phyloP scores from a whole-genome alignment of 768 basidiomycete genomes.

The Amanita rubescens region DNA sequence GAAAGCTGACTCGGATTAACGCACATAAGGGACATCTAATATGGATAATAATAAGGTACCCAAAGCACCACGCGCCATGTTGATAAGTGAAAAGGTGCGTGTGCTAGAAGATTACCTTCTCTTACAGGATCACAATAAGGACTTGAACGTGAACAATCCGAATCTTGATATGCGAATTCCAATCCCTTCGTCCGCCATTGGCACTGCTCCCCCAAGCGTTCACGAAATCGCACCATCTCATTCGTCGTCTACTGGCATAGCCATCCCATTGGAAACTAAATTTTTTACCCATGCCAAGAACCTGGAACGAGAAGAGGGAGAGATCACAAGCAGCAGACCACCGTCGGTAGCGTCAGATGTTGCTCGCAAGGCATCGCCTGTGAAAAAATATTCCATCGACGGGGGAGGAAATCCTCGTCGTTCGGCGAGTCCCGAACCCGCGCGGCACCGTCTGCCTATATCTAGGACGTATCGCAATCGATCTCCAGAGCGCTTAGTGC shows the following conservation, averaged over 20 bases:
- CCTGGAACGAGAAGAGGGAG: slow-evolving; percentile 2
- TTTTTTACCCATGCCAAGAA: slow-evolving; percentile 7
- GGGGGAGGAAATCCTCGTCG: background rate
- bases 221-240: background rate
- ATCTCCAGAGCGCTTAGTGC: background rate
- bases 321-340: background rate
- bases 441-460: slow-evolving; percentile 1
- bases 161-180: background rate
- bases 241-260: slow-evolving; percentile 2
- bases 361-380: background rate
- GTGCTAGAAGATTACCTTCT: background rate
- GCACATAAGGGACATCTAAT: background rate
- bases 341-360: background rate
- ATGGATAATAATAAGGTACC: slow-evolving; percentile 9
- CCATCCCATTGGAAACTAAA: slow-evolving; percentile 13
- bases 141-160: background rate
- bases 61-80: slow-evolving; percentile 17
- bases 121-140: background rate
- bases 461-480: slow-evolving; percentile 5
- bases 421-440: slow-evolving; percentile 6
- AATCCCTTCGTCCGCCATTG: background rate
- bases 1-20: background rate
- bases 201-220: background rate
- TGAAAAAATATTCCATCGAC: background rate
- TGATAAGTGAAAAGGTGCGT: slow-evolving; percentile 4